A percentile compares a stretch with the other conserved stretches of the same genome.
phyloP scores from a whole-genome alignment of 2,329 filamentous ascomycete genomes.

The Tolypocladium guangdongense region DNA sequence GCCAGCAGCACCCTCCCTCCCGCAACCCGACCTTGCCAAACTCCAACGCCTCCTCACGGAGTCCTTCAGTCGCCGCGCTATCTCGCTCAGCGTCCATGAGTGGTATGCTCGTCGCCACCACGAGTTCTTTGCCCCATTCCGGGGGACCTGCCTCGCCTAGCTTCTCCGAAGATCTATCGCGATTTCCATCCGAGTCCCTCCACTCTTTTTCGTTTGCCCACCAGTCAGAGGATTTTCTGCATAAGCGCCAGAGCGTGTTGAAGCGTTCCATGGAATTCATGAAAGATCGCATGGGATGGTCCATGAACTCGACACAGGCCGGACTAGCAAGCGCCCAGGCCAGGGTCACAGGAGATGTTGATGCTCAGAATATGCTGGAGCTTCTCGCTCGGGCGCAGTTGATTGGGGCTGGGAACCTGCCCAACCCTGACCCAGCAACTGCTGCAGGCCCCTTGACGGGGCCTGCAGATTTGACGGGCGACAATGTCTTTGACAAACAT shows the following conservation, averaged over 20 bases:
- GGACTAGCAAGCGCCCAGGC: conserved; percentile 77
- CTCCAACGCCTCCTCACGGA: conserved; percentile 52
- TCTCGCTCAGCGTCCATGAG: conserved; percentile 63
- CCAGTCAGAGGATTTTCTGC: conserved; percentile 83
- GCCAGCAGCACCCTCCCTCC: conserved; percentile 62
- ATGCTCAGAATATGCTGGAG: conserved; percentile 85
- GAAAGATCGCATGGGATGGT: conserved; percentile 81
- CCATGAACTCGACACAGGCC: conserved; percentile 51
- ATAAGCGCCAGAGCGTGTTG: conserved; percentile 84
- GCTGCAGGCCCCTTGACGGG: conserved; percentile 59
- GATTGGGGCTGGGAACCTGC: conserved; percentile 55
- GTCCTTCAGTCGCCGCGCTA: conserved; percentile 42
- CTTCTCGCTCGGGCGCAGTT: conserved; percentile 73
- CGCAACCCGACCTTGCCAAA: conserved; percentile 53
- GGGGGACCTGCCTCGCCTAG: conserved; percentile 61
- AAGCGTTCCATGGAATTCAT: conserved; percentile 95
- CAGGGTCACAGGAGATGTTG: conserved; percentile 68
- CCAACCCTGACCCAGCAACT: conserved; percentile 31
- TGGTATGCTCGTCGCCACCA: conserved; percentile 49
- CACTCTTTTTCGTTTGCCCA: conserved; percentile 98
- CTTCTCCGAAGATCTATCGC: conserved; percentile 77
- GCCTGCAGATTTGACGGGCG: conserved; percentile 59
- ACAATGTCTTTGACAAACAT: conserved; percentile 77
- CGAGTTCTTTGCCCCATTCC: conserved; percentile 41
- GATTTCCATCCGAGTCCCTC: conserved; percentile 89